Base-by-base conservation (phyloP, 176 grass and related monocot species). In the Paspalum notatum region DNA sequence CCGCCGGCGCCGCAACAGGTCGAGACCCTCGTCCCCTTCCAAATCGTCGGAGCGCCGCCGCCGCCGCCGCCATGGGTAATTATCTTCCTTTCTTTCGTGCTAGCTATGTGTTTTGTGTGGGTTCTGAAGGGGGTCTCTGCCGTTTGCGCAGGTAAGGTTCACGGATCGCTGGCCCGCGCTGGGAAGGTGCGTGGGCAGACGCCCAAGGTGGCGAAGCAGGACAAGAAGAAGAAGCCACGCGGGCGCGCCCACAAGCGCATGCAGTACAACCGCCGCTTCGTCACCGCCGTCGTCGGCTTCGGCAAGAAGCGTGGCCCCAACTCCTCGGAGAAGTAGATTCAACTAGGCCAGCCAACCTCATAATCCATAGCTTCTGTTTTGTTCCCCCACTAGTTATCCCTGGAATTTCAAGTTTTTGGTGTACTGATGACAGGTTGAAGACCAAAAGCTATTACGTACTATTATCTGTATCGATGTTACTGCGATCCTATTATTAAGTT, bases 221-320 rank as follows among this genome's bases (percentile, higher is more conserved):
- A 96, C 77, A 95, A 92, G 87, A 92, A 92, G 85, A 95, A 92
- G 85, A 87, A 92, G 78, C 93, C 93, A 6, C 84, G 90, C 15
- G 93, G 93, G 32, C 83, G 93, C 10, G 93, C 93, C n/a, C 10
- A 92, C 93, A 92, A 92, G 90, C 80, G 90, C 42, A 84, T 96
- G 87, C 93, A 95, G 80, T 92, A 95, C 90, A 95, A 95, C 84
- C 85, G 93, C 74, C 93, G 93, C 51, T 95, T 95, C 87, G 93
- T 95, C 84, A 95, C 93, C 20, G 93, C 93, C 44, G 90, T 94
- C 25, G 92, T 94, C 60, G 92, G 92, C 5, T 94, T 94, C 84
- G 92, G 92, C 75, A 94, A 91, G 92, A 94, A 94, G 81, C 89
- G 92, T 75, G 89, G 92, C 26, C 92, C 92, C 77, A 94, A 94